A percentile compares a stretch with the other conserved stretches of the same genome.
Conservation (phyloP, 2,329 filamentous ascomycete species). For the Calonectria montana region DNA sequence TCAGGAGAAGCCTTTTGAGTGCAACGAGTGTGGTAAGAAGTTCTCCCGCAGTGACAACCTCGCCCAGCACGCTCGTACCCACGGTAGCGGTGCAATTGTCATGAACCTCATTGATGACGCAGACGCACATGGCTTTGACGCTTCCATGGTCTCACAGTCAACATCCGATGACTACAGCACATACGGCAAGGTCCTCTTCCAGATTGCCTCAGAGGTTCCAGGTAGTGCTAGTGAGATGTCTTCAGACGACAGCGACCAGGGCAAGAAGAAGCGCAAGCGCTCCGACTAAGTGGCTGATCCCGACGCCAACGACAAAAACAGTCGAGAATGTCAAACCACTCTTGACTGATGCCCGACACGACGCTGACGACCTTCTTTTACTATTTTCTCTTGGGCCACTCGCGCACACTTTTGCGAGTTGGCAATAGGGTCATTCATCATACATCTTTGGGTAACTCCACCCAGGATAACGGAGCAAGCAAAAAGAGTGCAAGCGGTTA, state of each 20-base stretch:
- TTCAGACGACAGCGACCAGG: constrained; percentile 64
- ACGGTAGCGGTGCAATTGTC: constrained; percentile 88
- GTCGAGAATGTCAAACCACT: constrained; percentile 35
- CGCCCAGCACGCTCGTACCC: constrained; percentile 93
- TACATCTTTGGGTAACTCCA: constrained; percentile 37
- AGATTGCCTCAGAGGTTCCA: constrained; percentile 79
- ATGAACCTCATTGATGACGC: constrained; percentile 87
- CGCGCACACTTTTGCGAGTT: constrained; percentile 32
- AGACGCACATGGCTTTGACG: constrained; percentile 61
- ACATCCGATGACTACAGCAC: constrained; percentile 72
- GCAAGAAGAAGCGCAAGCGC: constrained; percentile 79
- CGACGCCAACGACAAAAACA: constrained; percentile 28
- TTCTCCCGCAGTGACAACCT: constrained; percentile 98
- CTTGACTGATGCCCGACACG: constrained; percentile 48
- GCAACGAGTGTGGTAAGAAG: constrained; percentile 98
- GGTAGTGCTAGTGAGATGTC: constrained; percentile 71
- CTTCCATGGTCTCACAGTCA: constrained; percentile 55
- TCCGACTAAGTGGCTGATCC: constrained; percentile 61
- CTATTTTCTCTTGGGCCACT: constrained; percentile 41
- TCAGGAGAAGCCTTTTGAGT: constrained; percentile 98
- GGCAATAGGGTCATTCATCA: constrained; percentile 46
- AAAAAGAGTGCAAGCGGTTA: constrained; percentile 54
- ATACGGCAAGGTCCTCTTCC: constrained; percentile 84
- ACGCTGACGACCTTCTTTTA: constrained; percentile 47
- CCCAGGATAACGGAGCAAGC: constrained; percentile 49